Base-by-base conservation (phyloP, 1,284 basidiomycete genomes). In the Wolfiporia cocos region DNA sequence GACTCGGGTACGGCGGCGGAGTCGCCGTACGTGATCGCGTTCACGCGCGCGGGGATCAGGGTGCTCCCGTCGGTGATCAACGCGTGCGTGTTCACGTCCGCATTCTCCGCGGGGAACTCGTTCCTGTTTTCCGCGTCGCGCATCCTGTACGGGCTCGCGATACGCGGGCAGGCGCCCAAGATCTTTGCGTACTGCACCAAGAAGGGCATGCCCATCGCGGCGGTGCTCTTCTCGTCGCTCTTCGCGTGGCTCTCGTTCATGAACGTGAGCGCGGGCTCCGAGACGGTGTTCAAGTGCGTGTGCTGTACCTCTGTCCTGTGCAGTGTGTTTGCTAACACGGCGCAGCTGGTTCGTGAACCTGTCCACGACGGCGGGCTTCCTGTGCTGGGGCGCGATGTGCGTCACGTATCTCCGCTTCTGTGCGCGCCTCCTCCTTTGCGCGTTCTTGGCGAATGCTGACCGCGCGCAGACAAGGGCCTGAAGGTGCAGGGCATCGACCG, bases 21-120 rank as follows among this genome's bases (percentile, higher is more conserved):
- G 49, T 82, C 83, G 5, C 79, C 86, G 15, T 93, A 86, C 62
- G 90, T 93, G 47, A 88, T 93, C 52, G 91, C 88, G 18, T 83
- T 93, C 49, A 69, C 68, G 37, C 75, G 74, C 43, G 86, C 90
- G 1, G 86, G 87, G 9, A 81, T 92, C 63, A 79, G 74, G 62
- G 77, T 73, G 10, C 69, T 87, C 18, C 83, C 84, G 2, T 76
- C 76, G 46, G 74, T 88, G 50, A 70, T 88, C 61, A 87, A 88
- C 52, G 82, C 74, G 7, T 69, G 66, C 35, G 68, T 83, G 56
- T 80, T 82, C 61, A 76, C 76, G 19, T 79, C 73, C 37, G 91
- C 91, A 2, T 90, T 92, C 73, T 91, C 86, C 5, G 86, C 92
- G 3, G 85, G 81, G 34, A 92, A 88, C 65, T 84, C 81, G 22